Conservation (phyloP, 352 stramenopile species). For the Chrysophaeum taylorii region DNA sequence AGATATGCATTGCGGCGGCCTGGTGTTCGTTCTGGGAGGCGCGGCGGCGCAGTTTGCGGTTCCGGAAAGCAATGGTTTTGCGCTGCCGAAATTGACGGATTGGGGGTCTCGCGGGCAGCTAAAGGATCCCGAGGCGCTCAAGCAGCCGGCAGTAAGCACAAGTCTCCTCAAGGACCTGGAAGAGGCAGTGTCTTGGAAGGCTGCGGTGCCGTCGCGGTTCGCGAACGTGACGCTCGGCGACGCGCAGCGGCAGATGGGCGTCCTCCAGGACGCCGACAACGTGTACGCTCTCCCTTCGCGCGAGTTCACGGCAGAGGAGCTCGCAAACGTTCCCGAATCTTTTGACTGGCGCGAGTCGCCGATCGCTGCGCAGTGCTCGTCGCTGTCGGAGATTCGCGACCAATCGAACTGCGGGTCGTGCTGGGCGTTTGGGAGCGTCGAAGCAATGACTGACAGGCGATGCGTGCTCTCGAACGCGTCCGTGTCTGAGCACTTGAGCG, state of each 20-base stretch:
- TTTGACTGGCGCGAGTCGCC: neutral
- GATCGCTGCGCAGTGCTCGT: neutral
- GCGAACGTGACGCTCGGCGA: neutral
- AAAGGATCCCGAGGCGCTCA: too few relatives aligned
- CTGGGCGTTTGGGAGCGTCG: conserved; percentile 34
- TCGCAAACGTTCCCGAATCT: neutral
- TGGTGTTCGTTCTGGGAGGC: too few relatives aligned
- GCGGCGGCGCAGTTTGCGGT: too few relatives aligned
- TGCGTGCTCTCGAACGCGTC: conserved; percentile 29
- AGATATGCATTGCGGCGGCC: too few relatives aligned
- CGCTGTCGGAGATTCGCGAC: conserved; percentile 18
- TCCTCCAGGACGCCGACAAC: neutral
- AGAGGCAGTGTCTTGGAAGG: too few relatives aligned
- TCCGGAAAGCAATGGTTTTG: too few relatives aligned
- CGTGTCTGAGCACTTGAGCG: conserved; percentile 18
- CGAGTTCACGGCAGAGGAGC: neutral
- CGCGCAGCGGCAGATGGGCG: neutral
- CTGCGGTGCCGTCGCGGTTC: neutral
- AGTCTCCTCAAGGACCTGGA: too few relatives aligned
- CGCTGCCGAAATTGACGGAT: too few relatives aligned
- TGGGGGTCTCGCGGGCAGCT: too few relatives aligned
- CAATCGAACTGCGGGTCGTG: conserved; percentile 31
- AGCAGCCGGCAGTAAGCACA: too few relatives aligned
- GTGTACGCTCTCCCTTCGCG: neutral
- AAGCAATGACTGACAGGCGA: conserved; percentile 27